phyloP scores from a whole-genome alignment of 345 rosid species.

The Aquilaria sinensis region DNA sequence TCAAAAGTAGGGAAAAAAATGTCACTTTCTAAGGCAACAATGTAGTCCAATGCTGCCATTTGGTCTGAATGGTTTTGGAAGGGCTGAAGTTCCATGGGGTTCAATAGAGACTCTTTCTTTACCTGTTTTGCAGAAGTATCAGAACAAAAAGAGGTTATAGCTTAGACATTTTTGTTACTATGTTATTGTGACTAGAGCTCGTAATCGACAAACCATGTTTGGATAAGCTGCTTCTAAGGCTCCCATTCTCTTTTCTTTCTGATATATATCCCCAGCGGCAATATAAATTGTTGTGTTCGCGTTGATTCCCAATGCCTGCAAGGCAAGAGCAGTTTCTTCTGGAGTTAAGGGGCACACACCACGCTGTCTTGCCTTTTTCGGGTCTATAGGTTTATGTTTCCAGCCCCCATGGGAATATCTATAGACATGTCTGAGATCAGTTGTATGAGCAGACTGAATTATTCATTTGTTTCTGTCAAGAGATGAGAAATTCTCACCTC shows the following conservation, averaged over 20 bases:
- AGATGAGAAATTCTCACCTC: conserved; percentile 31
- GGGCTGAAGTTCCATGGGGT: conserved; percentile 22
- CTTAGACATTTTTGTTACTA: background rate
- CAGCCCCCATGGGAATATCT: conserved; percentile 92
- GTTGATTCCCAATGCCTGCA: conserved; percentile 66
- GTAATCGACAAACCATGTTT: conserved; percentile 46
- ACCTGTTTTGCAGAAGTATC: conserved; percentile 14
- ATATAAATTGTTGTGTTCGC: conserved; percentile 67
- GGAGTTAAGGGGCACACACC: conserved; percentile 95
- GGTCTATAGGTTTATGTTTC: conserved; percentile 69
- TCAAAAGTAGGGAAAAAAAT: conserved; percentile 30
- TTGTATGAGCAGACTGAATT: background rate
- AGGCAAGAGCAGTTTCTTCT: conserved; percentile 71
- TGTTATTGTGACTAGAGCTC: too few relatives aligned
- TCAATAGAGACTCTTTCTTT: conserved; percentile 29
- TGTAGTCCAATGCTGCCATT: conserved; percentile 46
- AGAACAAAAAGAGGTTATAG: background rate
- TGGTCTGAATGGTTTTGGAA: conserved; percentile 34
- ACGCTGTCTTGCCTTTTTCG: conserved; percentile 58
- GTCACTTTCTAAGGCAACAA: conserved; percentile 38
- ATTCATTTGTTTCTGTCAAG: conserved; percentile 1
- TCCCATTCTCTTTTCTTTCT: conserved; percentile 70
- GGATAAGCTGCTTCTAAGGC: conserved; percentile 52
- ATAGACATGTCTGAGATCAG: background rate
- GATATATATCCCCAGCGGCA: conserved; percentile 90